Evolutionary conservation across 106 monocot genomes (phyloP).

Genomic region (Vanilla planifolia): DNA sequence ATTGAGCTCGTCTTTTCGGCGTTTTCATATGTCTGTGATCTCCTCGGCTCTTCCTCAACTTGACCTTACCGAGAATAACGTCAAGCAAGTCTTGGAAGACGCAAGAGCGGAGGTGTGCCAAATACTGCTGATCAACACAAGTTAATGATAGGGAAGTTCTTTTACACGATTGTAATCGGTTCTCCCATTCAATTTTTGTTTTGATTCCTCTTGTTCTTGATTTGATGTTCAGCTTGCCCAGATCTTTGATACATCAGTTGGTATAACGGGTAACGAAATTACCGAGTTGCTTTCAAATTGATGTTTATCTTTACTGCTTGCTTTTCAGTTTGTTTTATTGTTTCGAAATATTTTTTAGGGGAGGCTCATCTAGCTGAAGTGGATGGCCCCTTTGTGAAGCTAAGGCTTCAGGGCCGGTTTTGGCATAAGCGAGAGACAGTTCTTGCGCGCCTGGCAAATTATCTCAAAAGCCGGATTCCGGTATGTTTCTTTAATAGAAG

Average conservation of each 20-base stretch:
- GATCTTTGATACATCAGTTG: slow-evolving; percentile 50
- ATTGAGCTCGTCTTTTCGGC: neutral
- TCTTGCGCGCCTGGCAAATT: slow-evolving; percentile 57
- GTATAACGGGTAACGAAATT: slow-evolving; percentile 42
- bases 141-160: neutral
- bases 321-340: neutral
- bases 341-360: slow-evolving; percentile 26
- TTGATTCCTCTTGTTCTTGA: neutral
- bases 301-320: neutral
- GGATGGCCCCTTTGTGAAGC: slow-evolving; percentile 84
- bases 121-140: neutral
- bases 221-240: slow-evolving; percentile 42
- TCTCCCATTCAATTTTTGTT: neutral
- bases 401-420: slow-evolving; percentile 70
- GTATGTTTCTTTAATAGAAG: slow-evolving; percentile 22
- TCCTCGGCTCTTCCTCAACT: slow-evolving; percentile 33
- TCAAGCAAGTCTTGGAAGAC: slow-evolving; percentile 50
- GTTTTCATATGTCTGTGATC: slow-evolving; percentile 9
- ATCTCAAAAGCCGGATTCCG: slow-evolving; percentile 80
- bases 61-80: slow-evolving; percentile 67
- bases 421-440: slow-evolving; percentile 73
- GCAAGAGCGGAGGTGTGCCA: slow-evolving; percentile 47
- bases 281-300: neutral
- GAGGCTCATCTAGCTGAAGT: slow-evolving; percentile 74
- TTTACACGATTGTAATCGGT: neutral